Base-by-base conservation (phyloP, 495 filamentous ascomycete species). In the Emericellopsis terricola region DNA sequence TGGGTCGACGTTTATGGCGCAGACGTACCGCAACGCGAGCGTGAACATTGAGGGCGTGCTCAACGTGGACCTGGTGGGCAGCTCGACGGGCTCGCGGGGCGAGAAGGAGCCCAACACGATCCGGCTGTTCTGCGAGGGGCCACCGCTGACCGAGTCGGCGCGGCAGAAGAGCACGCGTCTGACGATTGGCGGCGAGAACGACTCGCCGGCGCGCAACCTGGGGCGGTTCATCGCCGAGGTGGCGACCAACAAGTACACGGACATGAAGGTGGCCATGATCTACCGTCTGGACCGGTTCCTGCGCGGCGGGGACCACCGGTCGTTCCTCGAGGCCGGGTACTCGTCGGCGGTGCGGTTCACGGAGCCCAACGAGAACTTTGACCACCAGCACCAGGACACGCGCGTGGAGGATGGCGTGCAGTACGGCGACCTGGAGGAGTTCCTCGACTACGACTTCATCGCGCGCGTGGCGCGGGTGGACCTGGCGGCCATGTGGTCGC, bases 321-420 rank as follows among this genome's bases (percentile, higher is more conserved):
- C 57, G n/a, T 71, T 69, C 43, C 53, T 71, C 10, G 38, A 49
- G 14, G 48, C 50, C 11, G 66, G 66, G 7, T 69, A 59, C 40
- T 41, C 62, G 4, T n/a, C n/a, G n/a, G 65, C 61, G 8, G 53
- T 59, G 9, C 57, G 66, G 9, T 67, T 64, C 51, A 71, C 66
- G 1, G 66, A 71, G 43, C 57, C 66, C 0, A 51, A 55, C 38
- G 66, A 71, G 45, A 42, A 71, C 41, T 71, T 57, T 45, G 46
- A 38, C 5, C 65, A 71, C 41, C 65, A 71, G 47, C 65, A 71
- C 34, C 66, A 71, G 42, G 51, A 71, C 41, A 38, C 57, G 5
- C 59, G 64, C 8, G 42, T 60, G 15, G 36, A 37, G 15, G 41
- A 58, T 40, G 62, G 60, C 15, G 60, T 44, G 23, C 53, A 59